Evolutionary conservation across 768 basidiomycete species (phyloP), one percentile per base, ranked within the genome.

Genomic region (Trichaptum fuscoviolaceum): DNA sequence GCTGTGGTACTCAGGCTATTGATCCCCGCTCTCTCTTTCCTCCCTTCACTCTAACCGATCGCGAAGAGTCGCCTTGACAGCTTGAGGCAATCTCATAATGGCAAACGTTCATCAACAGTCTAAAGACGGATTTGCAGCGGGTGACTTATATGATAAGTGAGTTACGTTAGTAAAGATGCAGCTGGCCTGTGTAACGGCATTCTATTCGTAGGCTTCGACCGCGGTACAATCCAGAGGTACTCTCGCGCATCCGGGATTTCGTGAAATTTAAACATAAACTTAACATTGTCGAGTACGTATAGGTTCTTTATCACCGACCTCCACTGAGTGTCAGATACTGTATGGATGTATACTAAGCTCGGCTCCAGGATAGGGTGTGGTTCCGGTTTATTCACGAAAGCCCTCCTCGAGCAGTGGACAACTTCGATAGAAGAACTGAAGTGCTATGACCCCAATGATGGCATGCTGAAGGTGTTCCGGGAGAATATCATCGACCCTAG

Each of bases 381-480:
- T 26, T 95, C 93, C 1, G 95, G 95, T 17, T 87, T 97, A 65
- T 96, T 95, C 75, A 93, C 94, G 10, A 86, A 92, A 12, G 89
- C 93, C 2, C 75, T 96, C 25, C 79, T 96, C 57, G 83, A 85
- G 6, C 82, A 80, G 42, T 88, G 84, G 84, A 71, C 83, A 20
- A 72, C 75, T 57, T 74, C 73, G 66, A 79, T 95, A 62, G 78
- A 78, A 30, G 75, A 81, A 59, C 74, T 96, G 20, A 81, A 81
- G 63, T 92, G 91, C 4, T 73, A 95, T 34, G 96, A 98, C 74
- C 96, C 96, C n/a, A 92, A 90, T 70, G 80, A 81, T 59, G 96
- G 95, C 34, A 97, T 97, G 96, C 82, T 95, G 64, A 78, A 82
- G 3, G 79, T 84, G 1, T 97, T 95, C 78, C 71, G 75, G 10